Percentiles rank a stretch among this genome's conserved stretches.
phyloP scores from a whole-genome alignment of 2,329 filamentous ascomycete species.

The Amphichorda felina region DNA sequence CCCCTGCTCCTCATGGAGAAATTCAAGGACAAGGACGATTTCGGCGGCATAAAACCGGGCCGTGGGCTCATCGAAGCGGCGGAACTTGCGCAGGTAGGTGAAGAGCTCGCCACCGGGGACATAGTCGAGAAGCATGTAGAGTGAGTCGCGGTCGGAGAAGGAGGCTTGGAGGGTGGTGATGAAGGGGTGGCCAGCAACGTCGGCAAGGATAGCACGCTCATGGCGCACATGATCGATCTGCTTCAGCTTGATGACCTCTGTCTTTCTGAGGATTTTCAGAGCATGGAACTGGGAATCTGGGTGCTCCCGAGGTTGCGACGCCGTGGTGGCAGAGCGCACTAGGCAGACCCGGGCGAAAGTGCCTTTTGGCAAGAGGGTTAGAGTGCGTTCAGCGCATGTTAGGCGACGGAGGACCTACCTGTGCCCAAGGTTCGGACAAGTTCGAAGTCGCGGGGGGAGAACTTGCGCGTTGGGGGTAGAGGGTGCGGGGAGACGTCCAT shows the following conservation, averaged over 20 bases:
- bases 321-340: constrained; percentile 48
- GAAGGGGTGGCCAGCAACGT: constrained; percentile 71
- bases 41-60: constrained; percentile 77
- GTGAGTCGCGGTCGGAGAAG: constrained; percentile 66
- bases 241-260: constrained; percentile 68
- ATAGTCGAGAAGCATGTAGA: constrained; percentile 78
- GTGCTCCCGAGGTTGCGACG: constrained; percentile 13
- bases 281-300: constrained; percentile 47
- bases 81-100: constrained; percentile 65
- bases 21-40: constrained; percentile 72
- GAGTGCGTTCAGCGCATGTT: neutral
- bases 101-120: constrained; percentile 78
- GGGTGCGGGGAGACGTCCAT: constrained; percentile 6
- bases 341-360: constrained; percentile 78
- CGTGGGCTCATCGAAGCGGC: constrained; percentile 67
- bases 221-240: constrained; percentile 80
- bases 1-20: constrained; percentile 66
- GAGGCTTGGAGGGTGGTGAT: constrained; percentile 70
- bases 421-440: constrained; percentile 68
- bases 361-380: constrained; percentile 29
- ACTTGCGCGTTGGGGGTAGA: constrained; percentile 14
- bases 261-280: constrained; percentile 66
- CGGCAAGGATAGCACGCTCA: constrained; percentile 66
- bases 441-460: constrained; percentile 46
- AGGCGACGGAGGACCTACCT: constrained; percentile 29